Conservation (phyloP, 2,329 filamentous ascomycete species). For the Orbilia javanica region DNA sequence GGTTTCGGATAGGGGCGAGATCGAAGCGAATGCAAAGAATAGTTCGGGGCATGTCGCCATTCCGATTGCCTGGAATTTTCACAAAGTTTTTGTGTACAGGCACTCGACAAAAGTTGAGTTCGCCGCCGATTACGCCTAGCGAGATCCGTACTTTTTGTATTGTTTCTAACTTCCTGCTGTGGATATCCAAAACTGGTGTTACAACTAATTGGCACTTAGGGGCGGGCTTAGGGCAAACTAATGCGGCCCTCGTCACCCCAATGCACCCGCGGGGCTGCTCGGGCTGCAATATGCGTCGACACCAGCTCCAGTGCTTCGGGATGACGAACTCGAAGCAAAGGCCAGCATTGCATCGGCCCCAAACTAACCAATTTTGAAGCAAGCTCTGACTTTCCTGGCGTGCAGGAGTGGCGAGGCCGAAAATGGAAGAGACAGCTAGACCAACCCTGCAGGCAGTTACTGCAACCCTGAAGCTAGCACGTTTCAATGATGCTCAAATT, state of each 20-base stretch:
- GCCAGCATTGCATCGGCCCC: neutral
- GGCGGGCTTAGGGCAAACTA: neutral
- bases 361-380: conserved; percentile 14
- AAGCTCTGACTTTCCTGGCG: conserved; percentile 40
- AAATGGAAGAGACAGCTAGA: conserved; percentile 28
- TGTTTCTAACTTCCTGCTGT: neutral
- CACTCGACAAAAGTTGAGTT: conserved; percentile 1
- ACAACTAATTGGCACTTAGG: neutral
- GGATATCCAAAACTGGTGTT: neutral
- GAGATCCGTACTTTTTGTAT: conserved; percentile 7
- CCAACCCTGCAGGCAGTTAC: conserved; percentile 21
- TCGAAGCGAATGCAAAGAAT: neutral
- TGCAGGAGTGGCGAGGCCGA: conserved; percentile 35
- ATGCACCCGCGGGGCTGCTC: neutral
- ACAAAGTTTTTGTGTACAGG: neutral
- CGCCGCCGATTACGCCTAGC: conserved; percentile 23
- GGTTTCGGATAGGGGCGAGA: conserved; percentile 28
- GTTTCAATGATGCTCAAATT: conserved; percentile 29
- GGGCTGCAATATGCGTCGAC: neutral
- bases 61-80: conserved; percentile 1
- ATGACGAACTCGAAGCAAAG: conserved; percentile 5
- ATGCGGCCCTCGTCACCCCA: conserved; percentile 1
- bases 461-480: conserved; percentile 34
- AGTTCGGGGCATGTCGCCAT: neutral
- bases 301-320: neutral